These are phyloP conservation scores for Penicillium flavigenum DNA, from an alignment of 495 filamentous ascomycete genomes.

Conservation along the genomic window DNA sequence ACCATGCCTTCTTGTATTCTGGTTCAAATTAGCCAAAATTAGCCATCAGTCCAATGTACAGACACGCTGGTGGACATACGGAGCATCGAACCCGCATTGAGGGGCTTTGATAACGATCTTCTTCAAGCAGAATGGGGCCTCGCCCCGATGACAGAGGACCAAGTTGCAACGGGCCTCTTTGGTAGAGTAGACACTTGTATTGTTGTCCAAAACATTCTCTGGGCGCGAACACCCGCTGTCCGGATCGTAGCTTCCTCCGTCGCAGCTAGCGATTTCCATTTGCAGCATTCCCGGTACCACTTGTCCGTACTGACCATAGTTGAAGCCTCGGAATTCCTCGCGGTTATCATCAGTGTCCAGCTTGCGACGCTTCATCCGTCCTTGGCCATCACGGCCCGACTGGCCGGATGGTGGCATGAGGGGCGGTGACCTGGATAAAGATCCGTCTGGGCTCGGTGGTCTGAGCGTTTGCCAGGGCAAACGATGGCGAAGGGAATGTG, in stretches of 20 bases:
- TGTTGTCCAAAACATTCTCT: slow-evolving; percentile 80
- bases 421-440: slow-evolving; percentile 29
- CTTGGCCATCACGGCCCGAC: slow-evolving; percentile 33
- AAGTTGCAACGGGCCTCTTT: slow-evolving; percentile 81
- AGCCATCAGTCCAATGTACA: neutral
- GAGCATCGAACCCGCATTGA: slow-evolving; percentile 73
- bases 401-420: slow-evolving; percentile 37
- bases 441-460: neutral
- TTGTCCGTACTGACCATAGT: slow-evolving; percentile 80
- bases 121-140: slow-evolving; percentile 73
- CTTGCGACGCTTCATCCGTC: slow-evolving; percentile 70
- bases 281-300: slow-evolving; percentile 73
- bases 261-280: slow-evolving; percentile 86
- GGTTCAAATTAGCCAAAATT: slow-evolving; percentile 23
- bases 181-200: slow-evolving; percentile 85
- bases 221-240: slow-evolving; percentile 59
- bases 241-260: slow-evolving; percentile 73
- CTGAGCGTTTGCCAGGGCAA: slow-evolving; percentile 14
- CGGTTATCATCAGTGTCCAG: slow-evolving; percentile 60
- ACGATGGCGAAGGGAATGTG: slow-evolving; percentile 6
- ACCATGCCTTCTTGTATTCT: slow-evolving; percentile 93
- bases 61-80: slow-evolving; percentile 59
- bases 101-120: slow-evolving; percentile 89
- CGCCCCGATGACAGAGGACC: slow-evolving; percentile 74
- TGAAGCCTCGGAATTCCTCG: slow-evolving; percentile 57